phyloP scores from a whole-genome alignment of 495 filamentous ascomycete genomes.

The Lasiosphaeris hirsuta region DNA sequence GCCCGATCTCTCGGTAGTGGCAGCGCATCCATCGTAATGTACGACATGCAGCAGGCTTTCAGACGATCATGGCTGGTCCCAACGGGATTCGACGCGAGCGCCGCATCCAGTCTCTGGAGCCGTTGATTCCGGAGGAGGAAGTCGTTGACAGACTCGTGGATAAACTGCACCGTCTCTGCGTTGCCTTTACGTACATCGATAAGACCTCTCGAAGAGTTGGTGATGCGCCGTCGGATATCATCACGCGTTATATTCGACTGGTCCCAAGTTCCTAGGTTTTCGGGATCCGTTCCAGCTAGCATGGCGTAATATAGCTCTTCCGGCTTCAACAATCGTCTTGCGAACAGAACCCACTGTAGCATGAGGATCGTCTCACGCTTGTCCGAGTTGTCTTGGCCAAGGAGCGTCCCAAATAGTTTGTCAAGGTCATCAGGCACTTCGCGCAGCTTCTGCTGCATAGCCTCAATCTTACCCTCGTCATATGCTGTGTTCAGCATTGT shows the following conservation, averaged over 20 bases:
- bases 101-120: too few relatives aligned
- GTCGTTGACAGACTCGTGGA: constrained; percentile 20
- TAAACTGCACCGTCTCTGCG: constrained; percentile 15
- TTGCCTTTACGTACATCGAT: constrained; percentile 1
- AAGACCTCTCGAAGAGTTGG: constrained; percentile 14
- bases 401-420: constrained; percentile 3
- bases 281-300: neutral
- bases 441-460: constrained; percentile 1
- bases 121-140: constrained; percentile 10
- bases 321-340: neutral
- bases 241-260: neutral
- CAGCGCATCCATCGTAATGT: too few relatives aligned
- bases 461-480: constrained; percentile 20
- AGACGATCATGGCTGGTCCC: too few relatives aligned
- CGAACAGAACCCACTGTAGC: constrained; percentile 17
- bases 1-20: too few relatives aligned
- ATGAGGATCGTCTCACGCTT: constrained; percentile 10
- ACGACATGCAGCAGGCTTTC: too few relatives aligned
- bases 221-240: constrained; percentile 20
- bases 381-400: neutral
- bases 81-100: too few relatives aligned
- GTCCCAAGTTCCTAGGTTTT: too few relatives aligned
- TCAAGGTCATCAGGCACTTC: constrained; percentile 7
- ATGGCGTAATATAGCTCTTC: constrained; percentile 16
- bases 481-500: constrained; percentile 32